Percentiles rank a stretch among this genome's conserved stretches.
These are phyloP conservation scores for Gnaphalium uliginosum DNA, from an alignment of 129 eudicot species.

Conservation along the genomic window DNA sequence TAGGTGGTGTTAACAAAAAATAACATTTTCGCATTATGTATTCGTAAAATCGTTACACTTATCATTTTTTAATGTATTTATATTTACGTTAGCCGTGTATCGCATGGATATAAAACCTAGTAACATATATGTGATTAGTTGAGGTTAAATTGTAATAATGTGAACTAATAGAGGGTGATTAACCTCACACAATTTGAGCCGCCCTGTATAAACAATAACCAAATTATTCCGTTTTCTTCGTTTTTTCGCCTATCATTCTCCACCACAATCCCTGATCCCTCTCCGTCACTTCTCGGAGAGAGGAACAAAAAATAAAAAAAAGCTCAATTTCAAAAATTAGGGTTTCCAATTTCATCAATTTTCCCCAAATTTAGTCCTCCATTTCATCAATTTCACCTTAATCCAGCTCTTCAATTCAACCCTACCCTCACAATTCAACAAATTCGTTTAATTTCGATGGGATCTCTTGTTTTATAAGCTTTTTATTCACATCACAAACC, in stretches of 20 bases:
- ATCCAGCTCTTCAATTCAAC: constrained; percentile 43
- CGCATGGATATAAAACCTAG: too few relatives aligned
- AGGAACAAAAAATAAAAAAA: background rate
- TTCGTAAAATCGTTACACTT: too few relatives aligned
- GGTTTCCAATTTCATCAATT: background rate
- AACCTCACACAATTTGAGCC: constrained; percentile 3
- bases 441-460: constrained; percentile 46
- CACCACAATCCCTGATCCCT: constrained; percentile 18
- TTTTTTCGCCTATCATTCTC: constrained; percentile 26
- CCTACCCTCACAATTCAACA: constrained; percentile 16
- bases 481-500: constrained; percentile 24
- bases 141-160: constrained; percentile 6
- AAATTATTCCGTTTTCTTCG: background rate
- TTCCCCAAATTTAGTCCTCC: background rate
- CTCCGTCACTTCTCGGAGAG: constrained; percentile 6
- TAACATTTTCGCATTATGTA: too few relatives aligned
- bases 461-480: constrained; percentile 28
- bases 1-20: too few relatives aligned
- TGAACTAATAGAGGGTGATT: background rate
- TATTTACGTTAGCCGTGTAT: too few relatives aligned
- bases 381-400: constrained; percentile 1
- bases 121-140: too few relatives aligned
- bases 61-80: too few relatives aligned
- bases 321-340: background rate
- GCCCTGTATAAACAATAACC: constrained; percentile 23